Evolutionary conservation across 345 rosid species (phyloP).

Genomic region (Hibiscus tridactylites): DNA sequence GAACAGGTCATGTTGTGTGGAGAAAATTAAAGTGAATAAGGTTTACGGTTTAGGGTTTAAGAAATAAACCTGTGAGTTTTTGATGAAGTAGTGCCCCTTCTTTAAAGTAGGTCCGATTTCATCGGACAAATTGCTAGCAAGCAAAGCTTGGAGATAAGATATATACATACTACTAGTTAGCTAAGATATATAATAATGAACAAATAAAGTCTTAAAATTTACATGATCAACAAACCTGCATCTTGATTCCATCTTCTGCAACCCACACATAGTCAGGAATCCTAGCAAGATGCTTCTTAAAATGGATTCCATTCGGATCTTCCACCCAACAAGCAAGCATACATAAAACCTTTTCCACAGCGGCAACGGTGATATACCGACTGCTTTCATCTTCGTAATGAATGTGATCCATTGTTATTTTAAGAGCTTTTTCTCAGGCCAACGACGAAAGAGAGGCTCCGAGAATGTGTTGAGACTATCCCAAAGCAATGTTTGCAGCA

Average conservation of each 20-base stretch:
- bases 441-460: conserved; percentile 40
- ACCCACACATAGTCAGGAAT: conserved; percentile 56
- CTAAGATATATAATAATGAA: neutral
- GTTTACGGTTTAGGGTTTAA: too few relatives aligned
- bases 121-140: conserved; percentile 44
- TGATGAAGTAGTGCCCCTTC: conserved; percentile 67
- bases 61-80: conserved; percentile 50
- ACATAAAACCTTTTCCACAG: conserved; percentile 53
- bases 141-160: conserved; percentile 11
- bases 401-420: conserved; percentile 39
- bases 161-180: neutral
- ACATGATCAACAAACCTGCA: conserved; percentile 21
- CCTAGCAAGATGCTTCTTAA: conserved; percentile 59
- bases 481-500: conserved; percentile 33
- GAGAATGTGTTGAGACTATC: conserved; percentile 37
- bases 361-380: conserved; percentile 50
- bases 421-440: conserved; percentile 53
- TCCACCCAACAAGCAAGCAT: conserved; percentile 72
- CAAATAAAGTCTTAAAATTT: neutral
- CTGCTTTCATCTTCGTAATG: conserved; percentile 60
- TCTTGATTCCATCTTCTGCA: conserved; percentile 64
- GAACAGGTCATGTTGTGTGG: too few relatives aligned
- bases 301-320: conserved; percentile 44
- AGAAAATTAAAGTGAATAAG: neutral
- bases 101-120: conserved; percentile 50